Evolutionary conservation across 331 rosid species (phyloP).

Genomic region (Erythrophleum ivorense): DNA sequence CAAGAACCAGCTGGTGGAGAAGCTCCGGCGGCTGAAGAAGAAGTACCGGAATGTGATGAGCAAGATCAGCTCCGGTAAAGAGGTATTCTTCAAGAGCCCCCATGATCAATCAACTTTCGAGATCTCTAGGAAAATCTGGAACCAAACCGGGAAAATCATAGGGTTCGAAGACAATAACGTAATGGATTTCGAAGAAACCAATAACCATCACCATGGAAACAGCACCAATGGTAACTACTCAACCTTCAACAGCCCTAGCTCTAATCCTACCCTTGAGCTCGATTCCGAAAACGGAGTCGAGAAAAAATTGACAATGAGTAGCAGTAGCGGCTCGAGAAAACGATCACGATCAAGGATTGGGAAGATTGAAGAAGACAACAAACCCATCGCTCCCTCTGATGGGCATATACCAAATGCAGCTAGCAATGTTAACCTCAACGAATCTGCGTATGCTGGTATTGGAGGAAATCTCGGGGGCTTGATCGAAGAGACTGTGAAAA

Average conservation of each 20-base stretch:
- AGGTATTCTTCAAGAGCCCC: conserved; percentile 57
- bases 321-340: conserved; percentile 46
- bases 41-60: conserved; percentile 54
- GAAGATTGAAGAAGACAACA: conserved; percentile 36
- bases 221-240: too few species aligned
- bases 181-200: conserved; percentile 52
- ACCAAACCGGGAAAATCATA: conserved; percentile 44
- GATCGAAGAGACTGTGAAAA: conserved; percentile 61
- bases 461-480: too few species aligned
- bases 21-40: conserved; percentile 71
- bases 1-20: conserved; percentile 67
- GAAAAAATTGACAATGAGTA: too few species aligned
- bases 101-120: conserved; percentile 70
- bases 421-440: conserved; percentile 26
- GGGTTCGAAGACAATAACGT: conserved; percentile 45
- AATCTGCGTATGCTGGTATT: too few species aligned
- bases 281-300: conserved; percentile 12
- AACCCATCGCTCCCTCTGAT: too few species aligned
- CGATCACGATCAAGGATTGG: conserved; percentile 47
- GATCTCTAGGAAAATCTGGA: conserved; percentile 72
- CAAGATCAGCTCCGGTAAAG: conserved; percentile 52
- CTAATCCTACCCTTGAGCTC: neutral
- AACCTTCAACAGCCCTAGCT: neutral
- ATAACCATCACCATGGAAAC: too few species aligned
- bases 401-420: too few species aligned